Percentiles rank a stretch among this genome's conserved stretches.
Conservation (phyloP, 2,329 filamentous ascomycete species). For the Penicillium frequentans region DNA sequence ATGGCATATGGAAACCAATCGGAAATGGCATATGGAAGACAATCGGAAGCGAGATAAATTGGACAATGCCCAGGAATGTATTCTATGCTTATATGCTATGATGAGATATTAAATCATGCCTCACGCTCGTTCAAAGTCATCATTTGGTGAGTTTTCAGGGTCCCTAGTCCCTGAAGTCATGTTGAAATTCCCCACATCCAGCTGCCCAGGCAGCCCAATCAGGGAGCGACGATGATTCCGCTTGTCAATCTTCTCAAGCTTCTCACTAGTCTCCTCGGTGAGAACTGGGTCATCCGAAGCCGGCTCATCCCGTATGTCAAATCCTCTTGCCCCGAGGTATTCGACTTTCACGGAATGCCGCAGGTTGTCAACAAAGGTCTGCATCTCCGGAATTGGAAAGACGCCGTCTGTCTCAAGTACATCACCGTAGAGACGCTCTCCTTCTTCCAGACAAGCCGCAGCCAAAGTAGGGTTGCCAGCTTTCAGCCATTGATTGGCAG, state of each 20-base stretch:
- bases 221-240: slow-evolving; percentile 58
- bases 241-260: slow-evolving; percentile 58
- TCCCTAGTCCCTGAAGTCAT: slow-evolving; percentile 34
- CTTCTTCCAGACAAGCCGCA: slow-evolving; percentile 72
- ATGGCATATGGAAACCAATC: background rate
- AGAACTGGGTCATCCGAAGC: slow-evolving; percentile 29
- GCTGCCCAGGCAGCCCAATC: slow-evolving; percentile 47
- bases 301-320: slow-evolving; percentile 32
- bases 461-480: slow-evolving; percentile 76
- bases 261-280: slow-evolving; percentile 52
- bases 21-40: background rate
- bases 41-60: background rate
- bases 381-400: slow-evolving; percentile 55
- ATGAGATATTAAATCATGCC: slow-evolving; percentile 15
- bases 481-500: slow-evolving; percentile 79
- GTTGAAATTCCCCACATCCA: slow-evolving; percentile 56
- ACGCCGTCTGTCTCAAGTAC: slow-evolving; percentile 39
- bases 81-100: slow-evolving; percentile 26
- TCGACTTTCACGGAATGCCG: slow-evolving; percentile 44
- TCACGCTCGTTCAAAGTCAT: slow-evolving; percentile 51
- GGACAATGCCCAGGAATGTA: background rate
- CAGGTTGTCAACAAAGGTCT: slow-evolving; percentile 46
- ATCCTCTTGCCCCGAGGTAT: slow-evolving; percentile 44
- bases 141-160: slow-evolving; percentile 36
- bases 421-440: slow-evolving; percentile 55